A percentile compares a stretch with the other conserved stretches of the same genome.
Evolutionary conservation across 2,329 filamentous ascomycete species (phyloP).

Genomic region (Pseudocercospora fuligena): DNA sequence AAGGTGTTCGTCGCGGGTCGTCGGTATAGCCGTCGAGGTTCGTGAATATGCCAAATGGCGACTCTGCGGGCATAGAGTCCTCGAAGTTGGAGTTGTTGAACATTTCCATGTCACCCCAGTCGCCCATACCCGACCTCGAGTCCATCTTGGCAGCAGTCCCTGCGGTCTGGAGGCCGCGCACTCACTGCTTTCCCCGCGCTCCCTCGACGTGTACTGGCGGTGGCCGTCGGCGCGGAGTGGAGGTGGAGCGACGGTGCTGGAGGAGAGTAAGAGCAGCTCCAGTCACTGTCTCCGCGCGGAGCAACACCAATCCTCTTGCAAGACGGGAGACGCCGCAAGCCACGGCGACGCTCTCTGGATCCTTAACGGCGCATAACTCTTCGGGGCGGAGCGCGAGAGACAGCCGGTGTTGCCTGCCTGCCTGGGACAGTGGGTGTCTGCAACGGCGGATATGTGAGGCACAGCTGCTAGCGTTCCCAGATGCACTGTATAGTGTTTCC

Average conservation of each 20-base stretch:
- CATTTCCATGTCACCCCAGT: slow-evolving; percentile 1
- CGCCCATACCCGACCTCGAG: not conserved
- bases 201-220: not conserved
- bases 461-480: not conserved
- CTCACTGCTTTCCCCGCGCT: not conserved
- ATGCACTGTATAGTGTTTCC: not conserved
- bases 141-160: not conserved
- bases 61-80: slow-evolving; percentile 32
- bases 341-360: slow-evolving; percentile 7
- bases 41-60: slow-evolving; percentile 36
- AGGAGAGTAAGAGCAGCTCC: not conserved
- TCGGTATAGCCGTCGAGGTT: slow-evolving; percentile 38
- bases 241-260: not conserved
- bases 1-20: slow-evolving; percentile 35
- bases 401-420: not conserved
- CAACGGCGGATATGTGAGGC: not conserved
- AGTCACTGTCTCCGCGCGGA: not conserved
- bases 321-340: slow-evolving; percentile 13
- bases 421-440: not conserved
- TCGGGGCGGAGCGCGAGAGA: not conserved
- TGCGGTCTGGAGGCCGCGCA: not conserved
- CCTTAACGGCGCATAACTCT: slow-evolving; percentile 8
- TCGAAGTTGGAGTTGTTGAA: slow-evolving; percentile 29
- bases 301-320: not conserved
- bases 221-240: not conserved